A percentile compares a stretch with the other conserved stretches of the same genome.
These are phyloP conservation scores for Aspergillus sp. DNA, from an alignment of 2,329 filamentous ascomycete species.

Conservation along the genomic window DNA sequence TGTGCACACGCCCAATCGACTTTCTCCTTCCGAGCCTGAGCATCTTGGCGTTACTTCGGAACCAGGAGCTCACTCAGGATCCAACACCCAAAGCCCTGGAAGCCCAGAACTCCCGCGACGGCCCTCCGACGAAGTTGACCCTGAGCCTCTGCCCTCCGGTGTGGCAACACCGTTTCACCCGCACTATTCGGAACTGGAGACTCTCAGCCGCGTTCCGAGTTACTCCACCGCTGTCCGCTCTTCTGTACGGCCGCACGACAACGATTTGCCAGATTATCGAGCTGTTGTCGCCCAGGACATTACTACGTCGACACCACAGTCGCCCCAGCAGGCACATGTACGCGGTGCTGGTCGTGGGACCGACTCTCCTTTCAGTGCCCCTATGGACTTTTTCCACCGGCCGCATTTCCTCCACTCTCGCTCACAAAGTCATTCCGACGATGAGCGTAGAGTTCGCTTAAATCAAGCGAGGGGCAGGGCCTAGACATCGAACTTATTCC, in stretches of 20 bases:
- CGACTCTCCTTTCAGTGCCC: constrained; percentile 22
- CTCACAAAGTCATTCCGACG: constrained; percentile 29
- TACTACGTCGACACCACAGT: constrained; percentile 30
- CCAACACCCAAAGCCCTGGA: constrained; percentile 26
- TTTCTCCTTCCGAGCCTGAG: constrained; percentile 25
- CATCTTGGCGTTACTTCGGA: constrained; percentile 28
- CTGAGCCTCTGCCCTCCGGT: constrained; percentile 41
- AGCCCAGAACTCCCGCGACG: constrained; percentile 45
- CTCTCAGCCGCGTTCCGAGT: constrained; percentile 72
- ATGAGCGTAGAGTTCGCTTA: constrained; percentile 42
- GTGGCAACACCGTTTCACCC: constrained; percentile 42
- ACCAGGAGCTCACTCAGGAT: constrained; percentile 30
- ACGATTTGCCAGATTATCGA: constrained; percentile 65
- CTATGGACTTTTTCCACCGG: constrained; percentile 16
- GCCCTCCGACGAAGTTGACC: constrained; percentile 49
- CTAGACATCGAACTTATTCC: constrained; percentile 12
- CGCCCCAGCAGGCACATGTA: constrained; percentile 41
- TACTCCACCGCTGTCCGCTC: constrained; percentile 73
- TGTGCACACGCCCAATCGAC: constrained; percentile 28
- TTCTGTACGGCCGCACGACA: constrained; percentile 55
- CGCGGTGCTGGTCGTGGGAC: constrained; percentile 36
- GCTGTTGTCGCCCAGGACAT: constrained; percentile 48
- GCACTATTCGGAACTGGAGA: constrained; percentile 58
- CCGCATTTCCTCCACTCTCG: constrained; percentile 26
- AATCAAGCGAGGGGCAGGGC: constrained; percentile 40